Conservation (phyloP, 805 yeast species). For the Vanderwaltozyma verrucispora region DNA sequence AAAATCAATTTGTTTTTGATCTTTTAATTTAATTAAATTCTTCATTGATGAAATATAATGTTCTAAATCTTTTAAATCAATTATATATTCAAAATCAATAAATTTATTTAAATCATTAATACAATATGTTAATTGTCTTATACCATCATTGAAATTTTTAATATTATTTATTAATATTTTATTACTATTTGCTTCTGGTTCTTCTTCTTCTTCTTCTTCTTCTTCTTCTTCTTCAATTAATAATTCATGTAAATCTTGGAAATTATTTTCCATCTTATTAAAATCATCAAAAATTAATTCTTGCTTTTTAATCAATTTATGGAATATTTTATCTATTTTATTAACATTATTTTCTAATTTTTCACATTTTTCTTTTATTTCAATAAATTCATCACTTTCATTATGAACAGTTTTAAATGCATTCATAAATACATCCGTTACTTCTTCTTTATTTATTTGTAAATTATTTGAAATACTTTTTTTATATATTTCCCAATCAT, state of each 20-base stretch:
- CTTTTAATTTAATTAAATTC: slow-evolving; percentile 69
- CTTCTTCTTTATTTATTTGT: slow-evolving; percentile 40
- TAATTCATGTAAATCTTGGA: slow-evolving; percentile 52
- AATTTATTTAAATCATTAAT: slow-evolving; percentile 35
- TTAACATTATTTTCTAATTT: slow-evolving; percentile 75
- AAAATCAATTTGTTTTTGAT: slow-evolving; percentile 82
- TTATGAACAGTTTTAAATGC: slow-evolving; percentile 71
- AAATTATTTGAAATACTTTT: slow-evolving; percentile 18
- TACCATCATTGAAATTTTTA: slow-evolving; percentile 38
- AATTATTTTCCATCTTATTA: slow-evolving; percentile 57
- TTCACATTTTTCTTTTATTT: slow-evolving; percentile 71
- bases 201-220: slow-evolving; percentile 12
- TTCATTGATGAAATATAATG: slow-evolving; percentile 62
- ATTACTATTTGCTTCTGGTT: slow-evolving; percentile 9
- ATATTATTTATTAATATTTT: slow-evolving; percentile 25
- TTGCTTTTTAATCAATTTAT: slow-evolving; percentile 61
- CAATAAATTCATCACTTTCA: slow-evolving; percentile 69
- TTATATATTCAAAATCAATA: slow-evolving; percentile 72
- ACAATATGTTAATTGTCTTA: slow-evolving; percentile 34
- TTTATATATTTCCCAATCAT: slow-evolving; percentile 28
- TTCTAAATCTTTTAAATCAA: slow-evolving; percentile 77
- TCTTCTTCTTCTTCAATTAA: slow-evolving; percentile 30
- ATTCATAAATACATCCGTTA: slow-evolving; percentile 88
- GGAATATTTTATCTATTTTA: slow-evolving; percentile 69
- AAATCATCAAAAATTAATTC: slow-evolving; percentile 65